Evolutionary conservation across 2,329 filamentous ascomycete species (phyloP).

Genomic region (Paraphaeosphaeria sporulosa): DNA sequence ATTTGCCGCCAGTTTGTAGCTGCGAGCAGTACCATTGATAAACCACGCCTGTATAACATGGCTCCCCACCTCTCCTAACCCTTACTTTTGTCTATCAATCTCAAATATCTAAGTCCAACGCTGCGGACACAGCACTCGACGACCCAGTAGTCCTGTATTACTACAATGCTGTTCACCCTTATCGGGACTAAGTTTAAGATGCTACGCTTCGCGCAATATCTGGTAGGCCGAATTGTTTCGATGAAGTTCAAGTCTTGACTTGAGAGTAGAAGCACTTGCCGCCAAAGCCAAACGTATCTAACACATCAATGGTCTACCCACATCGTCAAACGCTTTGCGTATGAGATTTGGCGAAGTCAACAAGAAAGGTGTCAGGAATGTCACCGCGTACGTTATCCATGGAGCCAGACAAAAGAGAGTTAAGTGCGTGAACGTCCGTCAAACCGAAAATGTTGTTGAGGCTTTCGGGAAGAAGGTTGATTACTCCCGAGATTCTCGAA

Average conservation of each 20-base stretch:
- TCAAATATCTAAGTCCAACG: background rate
- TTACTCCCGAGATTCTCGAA: no score
- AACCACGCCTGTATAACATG: background rate
- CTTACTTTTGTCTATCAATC: background rate
- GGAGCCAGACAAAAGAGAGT: background rate
- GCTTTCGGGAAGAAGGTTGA: background rate
- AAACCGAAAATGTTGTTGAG: background rate
- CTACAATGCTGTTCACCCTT: background rate
- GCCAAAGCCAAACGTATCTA: background rate
- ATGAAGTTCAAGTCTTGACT: background rate
- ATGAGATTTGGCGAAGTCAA: constrained; percentile 6
- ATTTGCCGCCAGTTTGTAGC: background rate
- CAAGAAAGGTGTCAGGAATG: background rate
- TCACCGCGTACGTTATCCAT: constrained; percentile 3
- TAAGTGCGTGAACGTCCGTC: background rate
- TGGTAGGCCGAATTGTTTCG: background rate
- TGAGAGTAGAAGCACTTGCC: background rate
- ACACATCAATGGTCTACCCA: background rate
- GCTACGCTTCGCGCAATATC: background rate
- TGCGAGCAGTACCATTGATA: background rate
- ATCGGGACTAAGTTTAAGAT: background rate
- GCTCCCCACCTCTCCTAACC: background rate
- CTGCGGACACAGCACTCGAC: background rate
- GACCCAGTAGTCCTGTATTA: background rate
- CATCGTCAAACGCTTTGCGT: background rate